A percentile compares a stretch with the other conserved stretches of the same genome.
phyloP scores from a whole-genome alignment of 345 rosid genomes.

The Xanthoceras sorbifolium region DNA sequence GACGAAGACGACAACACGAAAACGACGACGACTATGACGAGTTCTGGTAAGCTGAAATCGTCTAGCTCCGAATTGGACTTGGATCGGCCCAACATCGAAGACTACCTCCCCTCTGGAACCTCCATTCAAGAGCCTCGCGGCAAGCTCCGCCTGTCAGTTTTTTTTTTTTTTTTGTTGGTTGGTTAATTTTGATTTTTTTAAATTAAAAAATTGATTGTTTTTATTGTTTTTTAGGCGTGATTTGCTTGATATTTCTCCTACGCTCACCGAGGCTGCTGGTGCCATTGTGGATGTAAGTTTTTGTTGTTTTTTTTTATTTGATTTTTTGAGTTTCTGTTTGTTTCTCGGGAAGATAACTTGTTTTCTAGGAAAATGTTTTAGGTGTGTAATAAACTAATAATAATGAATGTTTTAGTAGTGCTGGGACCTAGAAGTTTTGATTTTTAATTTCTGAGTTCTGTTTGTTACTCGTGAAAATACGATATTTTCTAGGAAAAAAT shows the following conservation, averaged over 20 bases:
- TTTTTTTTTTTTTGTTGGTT: background rate
- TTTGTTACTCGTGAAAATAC: too few relatives aligned
- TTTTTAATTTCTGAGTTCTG: too few relatives aligned
- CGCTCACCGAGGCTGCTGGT: conserved; percentile 96
- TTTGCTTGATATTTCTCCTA: conserved; percentile 86
- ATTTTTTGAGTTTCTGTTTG: conserved; percentile 10
- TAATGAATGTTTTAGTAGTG: background rate
- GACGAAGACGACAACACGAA: background rate
- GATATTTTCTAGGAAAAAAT: too few relatives aligned
- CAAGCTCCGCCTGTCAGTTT: conserved; percentile 74
- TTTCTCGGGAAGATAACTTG: conserved; percentile 10
- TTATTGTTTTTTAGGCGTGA: conserved; percentile 55
- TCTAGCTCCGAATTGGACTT: conserved; percentile 82
- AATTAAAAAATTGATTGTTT: background rate
- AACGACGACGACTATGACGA: background rate
- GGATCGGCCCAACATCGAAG: conserved; percentile 89
- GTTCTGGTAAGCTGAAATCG: conserved; percentile 42
- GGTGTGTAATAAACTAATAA: too few relatives aligned
- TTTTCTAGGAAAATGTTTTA: background rate
- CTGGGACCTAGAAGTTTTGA: background rate
- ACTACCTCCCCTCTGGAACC: conserved; percentile 91
- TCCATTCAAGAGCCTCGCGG: conserved; percentile 84
- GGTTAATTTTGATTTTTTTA: background rate
- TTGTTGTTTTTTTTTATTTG: background rate
- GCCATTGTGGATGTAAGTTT: conserved; percentile 88